A percentile compares a stretch with the other conserved stretches of the same genome.
phyloP scores from a whole-genome alignment of 371 early-diverging fungal genomes.

The Nosema granulosis region DNA sequence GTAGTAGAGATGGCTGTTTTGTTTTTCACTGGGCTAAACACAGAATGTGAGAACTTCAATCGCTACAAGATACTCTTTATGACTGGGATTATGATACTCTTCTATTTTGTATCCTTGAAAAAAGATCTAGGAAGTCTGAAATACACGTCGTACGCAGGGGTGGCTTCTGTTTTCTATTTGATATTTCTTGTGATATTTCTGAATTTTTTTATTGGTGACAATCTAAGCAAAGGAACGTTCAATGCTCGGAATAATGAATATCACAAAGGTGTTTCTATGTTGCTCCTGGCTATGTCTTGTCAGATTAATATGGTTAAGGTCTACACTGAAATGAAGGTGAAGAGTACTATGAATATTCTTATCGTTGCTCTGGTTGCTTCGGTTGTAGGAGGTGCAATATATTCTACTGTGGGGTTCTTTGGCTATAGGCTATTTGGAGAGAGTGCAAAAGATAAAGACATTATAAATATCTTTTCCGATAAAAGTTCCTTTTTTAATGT shows the following conservation, averaged over 20 bases:
- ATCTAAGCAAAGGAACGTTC: neutral
- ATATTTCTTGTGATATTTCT: conserved; percentile 22
- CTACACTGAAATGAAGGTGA: conserved; percentile 45
- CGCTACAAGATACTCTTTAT: neutral
- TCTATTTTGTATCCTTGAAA: conserved; percentile 13
- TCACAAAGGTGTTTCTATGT: conserved; percentile 15
- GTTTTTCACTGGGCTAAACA: neutral
- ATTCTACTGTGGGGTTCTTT: conserved; percentile 52
- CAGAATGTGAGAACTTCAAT: neutral
- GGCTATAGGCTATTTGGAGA: conserved; percentile 49
- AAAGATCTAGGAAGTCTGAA: conserved; percentile 33
- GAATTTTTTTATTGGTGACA: conserved; percentile 9
- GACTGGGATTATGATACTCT: neutral
- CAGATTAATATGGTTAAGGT: conserved; percentile 63
- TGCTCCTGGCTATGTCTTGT: conserved; percentile 61
- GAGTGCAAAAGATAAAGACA: neutral
- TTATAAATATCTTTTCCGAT: conserved; percentile 21
- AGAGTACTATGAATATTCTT: conserved; percentile 34
- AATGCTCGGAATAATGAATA: neutral
- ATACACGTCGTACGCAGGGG: conserved; percentile 32
- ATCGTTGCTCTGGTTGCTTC: conserved; percentile 32
- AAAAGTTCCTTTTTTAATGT: neutral
- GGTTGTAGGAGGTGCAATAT: conserved; percentile 46
- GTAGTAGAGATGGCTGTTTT: conserved; percentile 7
- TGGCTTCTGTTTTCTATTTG: conserved; percentile 35